A percentile compares a stretch with the other conserved stretches of the same genome.
These are phyloP conservation scores for Calonectria pteridis DNA, from an alignment of 2,329 filamentous ascomycete species.

Conservation along the genomic window DNA sequence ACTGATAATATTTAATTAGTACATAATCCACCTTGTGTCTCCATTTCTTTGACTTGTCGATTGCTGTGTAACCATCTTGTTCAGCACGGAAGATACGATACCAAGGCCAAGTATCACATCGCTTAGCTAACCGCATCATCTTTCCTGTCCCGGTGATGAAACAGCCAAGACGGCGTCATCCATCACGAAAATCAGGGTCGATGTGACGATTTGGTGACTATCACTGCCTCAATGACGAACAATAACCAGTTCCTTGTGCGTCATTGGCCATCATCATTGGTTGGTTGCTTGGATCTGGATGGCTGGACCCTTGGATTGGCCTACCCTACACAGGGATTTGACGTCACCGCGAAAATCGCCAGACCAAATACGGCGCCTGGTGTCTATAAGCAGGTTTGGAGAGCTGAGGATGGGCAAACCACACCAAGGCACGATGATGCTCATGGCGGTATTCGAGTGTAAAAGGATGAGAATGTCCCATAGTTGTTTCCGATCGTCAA, in stretches of 20 bases:
- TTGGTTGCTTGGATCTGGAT: not conserved
- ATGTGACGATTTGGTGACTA: not conserved
- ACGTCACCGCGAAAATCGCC: slow-evolving; percentile 37
- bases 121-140: not conserved
- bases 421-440: not conserved
- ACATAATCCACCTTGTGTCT: not conserved
- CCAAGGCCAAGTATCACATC: not conserved
- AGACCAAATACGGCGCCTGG: slow-evolving; percentile 9
- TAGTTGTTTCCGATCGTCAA: not conserved
- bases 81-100: not conserved
- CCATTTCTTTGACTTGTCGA: not conserved
- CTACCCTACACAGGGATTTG: slow-evolving; percentile 24
- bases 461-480: not conserved
- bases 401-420: not conserved
- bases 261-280: slow-evolving; percentile 21
- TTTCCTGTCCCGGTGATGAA: not conserved
- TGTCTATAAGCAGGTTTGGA: slow-evolving; percentile 24
- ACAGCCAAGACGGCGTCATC: slow-evolving; percentile 13
- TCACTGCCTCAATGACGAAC: slow-evolving; percentile 7
- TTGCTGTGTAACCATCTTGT: not conserved
- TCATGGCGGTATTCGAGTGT: not conserved
- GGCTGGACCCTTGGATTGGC: not conserved
- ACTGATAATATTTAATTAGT: not conserved
- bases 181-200: not conserved
- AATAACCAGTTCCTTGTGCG: slow-evolving; percentile 2